A percentile compares a stretch with the other conserved stretches of the same genome.
Evolutionary conservation across 2,329 filamentous ascomycete genomes (phyloP).

Genomic region (Ascochyta rabiei): DNA sequence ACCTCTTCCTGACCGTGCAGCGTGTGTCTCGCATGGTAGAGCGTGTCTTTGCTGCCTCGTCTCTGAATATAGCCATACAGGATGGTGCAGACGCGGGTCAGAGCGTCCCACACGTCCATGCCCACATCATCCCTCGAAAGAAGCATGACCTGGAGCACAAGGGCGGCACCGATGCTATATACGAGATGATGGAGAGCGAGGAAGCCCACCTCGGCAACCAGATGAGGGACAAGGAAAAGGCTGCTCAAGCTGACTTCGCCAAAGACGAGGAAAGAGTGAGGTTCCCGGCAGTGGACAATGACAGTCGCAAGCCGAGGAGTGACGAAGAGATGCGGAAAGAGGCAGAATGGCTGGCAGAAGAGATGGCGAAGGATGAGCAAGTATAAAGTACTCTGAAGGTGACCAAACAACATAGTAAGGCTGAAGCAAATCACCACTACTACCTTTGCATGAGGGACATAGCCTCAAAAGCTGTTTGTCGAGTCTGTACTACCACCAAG

Average conservation of each 20-base stretch:
- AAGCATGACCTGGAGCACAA: conserved; percentile 63
- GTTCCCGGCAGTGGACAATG: conserved; percentile 74
- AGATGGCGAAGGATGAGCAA: conserved; percentile 56
- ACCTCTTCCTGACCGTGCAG: conserved; percentile 88
- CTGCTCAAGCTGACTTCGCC: conserved; percentile 32
- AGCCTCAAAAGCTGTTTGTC: too few species aligned
- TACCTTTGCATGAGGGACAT: too few species aligned
- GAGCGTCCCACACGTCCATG: conserved; percentile 91
- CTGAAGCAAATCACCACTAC: too few species aligned
- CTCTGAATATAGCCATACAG: conserved; percentile 94
- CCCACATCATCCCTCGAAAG: conserved; percentile 82
- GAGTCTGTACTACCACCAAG: too few species aligned
- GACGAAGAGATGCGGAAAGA: conserved; percentile 81
- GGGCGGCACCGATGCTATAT: conserved; percentile 74
- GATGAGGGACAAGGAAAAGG: conserved; percentile 65
- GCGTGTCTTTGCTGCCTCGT: conserved; percentile 66
- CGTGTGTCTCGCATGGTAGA: conserved; percentile 78
- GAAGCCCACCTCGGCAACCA: conserved; percentile 81
- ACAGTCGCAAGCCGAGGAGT: conserved; percentile 66
- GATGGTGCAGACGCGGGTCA: conserved; percentile 90
- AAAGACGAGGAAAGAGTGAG: conserved; percentile 52
- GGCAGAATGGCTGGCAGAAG: conserved; percentile 68
- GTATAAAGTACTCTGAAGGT: background rate
- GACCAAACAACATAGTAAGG: too few species aligned
- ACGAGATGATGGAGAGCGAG: conserved; percentile 81